These are phyloP conservation scores for Rugonectria rugulosa DNA, from an alignment of 2,329 filamentous ascomycete genomes.

Conservation along the genomic window DNA sequence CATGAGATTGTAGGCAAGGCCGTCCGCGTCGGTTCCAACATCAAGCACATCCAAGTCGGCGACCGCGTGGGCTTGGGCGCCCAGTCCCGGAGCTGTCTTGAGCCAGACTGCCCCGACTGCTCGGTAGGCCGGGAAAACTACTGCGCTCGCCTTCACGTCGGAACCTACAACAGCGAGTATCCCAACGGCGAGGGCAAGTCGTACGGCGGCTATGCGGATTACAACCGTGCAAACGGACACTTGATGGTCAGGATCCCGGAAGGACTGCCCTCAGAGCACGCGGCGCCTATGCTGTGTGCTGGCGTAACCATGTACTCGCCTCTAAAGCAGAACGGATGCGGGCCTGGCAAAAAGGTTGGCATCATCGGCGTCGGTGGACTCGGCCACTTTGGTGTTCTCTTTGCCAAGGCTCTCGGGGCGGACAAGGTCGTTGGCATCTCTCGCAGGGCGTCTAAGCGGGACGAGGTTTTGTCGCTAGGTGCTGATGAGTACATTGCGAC, in stretches of 20 bases:
- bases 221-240: constrained; percentile 29
- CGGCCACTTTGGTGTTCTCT: constrained; percentile 72
- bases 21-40: constrained; percentile 60
- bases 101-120: constrained; percentile 19
- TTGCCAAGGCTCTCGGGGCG: constrained; percentile 70
- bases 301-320: constrained; percentile 81
- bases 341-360: constrained; percentile 68
- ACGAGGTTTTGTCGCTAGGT: constrained; percentile 61
- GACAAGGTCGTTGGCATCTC: constrained; percentile 66
- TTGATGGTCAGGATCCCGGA: constrained; percentile 76
- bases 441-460: constrained; percentile 62
- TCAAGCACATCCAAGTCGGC: constrained; percentile 62
- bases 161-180: constrained; percentile 65
- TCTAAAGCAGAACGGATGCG: constrained; percentile 55
- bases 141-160: constrained; percentile 63
- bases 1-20: constrained; percentile 71
- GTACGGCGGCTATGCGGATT: constrained; percentile 63
- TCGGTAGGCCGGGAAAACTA: constrained; percentile 69
- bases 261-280: constrained; percentile 64
- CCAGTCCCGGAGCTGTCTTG: constrained; percentile 30
- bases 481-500: constrained; percentile 65
- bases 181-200: constrained; percentile 66
- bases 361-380: constrained; percentile 73
- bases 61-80: constrained; percentile 58
- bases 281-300: constrained; percentile 83